Conservation (phyloP, 257 asterid species). For the Nicotiana attenuata region DNA sequence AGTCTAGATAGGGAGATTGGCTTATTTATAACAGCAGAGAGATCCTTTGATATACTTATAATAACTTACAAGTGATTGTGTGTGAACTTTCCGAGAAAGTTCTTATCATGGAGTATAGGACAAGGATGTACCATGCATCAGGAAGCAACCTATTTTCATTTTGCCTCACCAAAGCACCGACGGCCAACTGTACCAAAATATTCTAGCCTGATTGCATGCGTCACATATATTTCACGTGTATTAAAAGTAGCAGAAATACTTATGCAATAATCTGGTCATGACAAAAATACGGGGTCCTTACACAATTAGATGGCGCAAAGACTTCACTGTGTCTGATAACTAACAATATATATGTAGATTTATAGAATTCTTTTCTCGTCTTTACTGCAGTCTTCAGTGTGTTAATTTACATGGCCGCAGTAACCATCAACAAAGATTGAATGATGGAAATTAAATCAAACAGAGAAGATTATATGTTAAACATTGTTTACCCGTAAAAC, state of each 20-base stretch:
- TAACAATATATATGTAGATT: too few relatives aligned
- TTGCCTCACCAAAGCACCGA: not conserved
- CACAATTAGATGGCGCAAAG: too few relatives aligned
- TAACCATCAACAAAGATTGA: too few relatives aligned
- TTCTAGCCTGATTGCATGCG: not conserved
- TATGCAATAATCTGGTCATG: not conserved
- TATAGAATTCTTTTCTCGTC: too few relatives aligned
- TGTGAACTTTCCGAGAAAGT: conserved; percentile 1
- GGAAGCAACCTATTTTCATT: conserved; percentile 4
- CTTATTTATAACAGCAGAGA: not conserved
- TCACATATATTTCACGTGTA: not conserved
- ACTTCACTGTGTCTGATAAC: too few relatives aligned
- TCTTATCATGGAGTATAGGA: conserved; percentile 1
- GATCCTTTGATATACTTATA: not conserved
- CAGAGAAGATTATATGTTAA: too few relatives aligned
- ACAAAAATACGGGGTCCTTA: not conserved
- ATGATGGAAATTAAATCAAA: too few relatives aligned
- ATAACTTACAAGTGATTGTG: not conserved
- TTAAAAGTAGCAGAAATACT: not conserved
- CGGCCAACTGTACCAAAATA: not conserved
- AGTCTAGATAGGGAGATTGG: not conserved
- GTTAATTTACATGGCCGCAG: too few relatives aligned
- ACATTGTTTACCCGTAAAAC: too few relatives aligned
- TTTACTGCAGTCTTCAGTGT: too few relatives aligned
- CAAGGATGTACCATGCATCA: not conserved